These are phyloP conservation scores for Candida neerlandica DNA, from an alignment of 1,139 yeast species.

Conservation along the genomic window DNA sequence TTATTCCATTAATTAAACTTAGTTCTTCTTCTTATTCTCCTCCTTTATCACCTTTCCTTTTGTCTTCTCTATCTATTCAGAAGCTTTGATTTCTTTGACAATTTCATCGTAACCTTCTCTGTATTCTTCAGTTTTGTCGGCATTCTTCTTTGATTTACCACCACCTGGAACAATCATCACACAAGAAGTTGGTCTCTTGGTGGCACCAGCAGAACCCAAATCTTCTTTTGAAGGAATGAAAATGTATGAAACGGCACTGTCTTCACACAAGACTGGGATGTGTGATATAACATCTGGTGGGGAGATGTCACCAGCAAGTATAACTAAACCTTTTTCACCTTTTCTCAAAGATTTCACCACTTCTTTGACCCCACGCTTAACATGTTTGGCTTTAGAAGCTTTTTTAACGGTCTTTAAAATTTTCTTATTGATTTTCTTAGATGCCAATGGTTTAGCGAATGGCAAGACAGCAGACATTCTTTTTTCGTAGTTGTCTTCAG, in stretches of 20 bases:
- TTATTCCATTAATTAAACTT: too few species aligned
- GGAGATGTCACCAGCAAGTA: conserved; percentile 96
- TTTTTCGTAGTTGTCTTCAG: conserved; percentile 85
- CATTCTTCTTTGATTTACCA: conserved; percentile 78
- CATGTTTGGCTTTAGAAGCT: conserved; percentile 97
- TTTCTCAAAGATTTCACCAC: conserved; percentile 97
- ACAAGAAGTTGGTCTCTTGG: conserved; percentile 98
- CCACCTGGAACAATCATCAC: conserved; percentile 98
- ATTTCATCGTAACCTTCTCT: conserved; percentile 91
- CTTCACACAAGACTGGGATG: conserved; percentile 96
- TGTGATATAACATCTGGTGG: conserved; percentile 98
- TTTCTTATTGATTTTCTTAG: conserved; percentile 94
- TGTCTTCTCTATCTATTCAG: conserved; percentile 20
- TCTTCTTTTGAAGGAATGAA: conserved; percentile 98
- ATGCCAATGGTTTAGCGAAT: conserved; percentile 93
- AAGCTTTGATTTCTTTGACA: conserved; percentile 77
- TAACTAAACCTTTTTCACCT: conserved; percentile 95
- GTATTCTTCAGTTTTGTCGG: conserved; percentile 84
- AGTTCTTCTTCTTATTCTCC: background rate
- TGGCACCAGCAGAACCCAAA: conserved; percentile 97
- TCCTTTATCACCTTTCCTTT: background rate
- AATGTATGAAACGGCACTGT: conserved; percentile 82
- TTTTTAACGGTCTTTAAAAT: conserved; percentile 93
- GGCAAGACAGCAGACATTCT: conserved; percentile 89
- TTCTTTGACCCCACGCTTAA: conserved; percentile 98